A percentile compares a stretch with the other conserved stretches of the same genome.
Conservation (phyloP, 257 asterid genomes). For the Misopates orontium region DNA sequence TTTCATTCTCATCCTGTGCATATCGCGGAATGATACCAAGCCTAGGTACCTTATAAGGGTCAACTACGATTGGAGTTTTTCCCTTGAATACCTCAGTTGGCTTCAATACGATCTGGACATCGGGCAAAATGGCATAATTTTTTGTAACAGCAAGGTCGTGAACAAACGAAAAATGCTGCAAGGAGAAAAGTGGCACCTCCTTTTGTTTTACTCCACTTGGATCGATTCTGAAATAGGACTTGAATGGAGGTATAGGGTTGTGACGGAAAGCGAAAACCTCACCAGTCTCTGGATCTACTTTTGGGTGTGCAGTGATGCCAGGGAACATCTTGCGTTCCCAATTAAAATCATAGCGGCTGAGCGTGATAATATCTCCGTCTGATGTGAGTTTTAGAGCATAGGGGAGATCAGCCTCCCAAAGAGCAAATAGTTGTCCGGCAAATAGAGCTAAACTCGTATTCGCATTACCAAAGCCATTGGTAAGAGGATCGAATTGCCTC, state of each 20-base stretch:
- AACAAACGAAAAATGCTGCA: constrained; percentile 33
- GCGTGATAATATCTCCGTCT: constrained; percentile 53
- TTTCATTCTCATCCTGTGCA: constrained; percentile 49
- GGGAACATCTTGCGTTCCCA: constrained; percentile 15
- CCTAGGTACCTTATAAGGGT: constrained; percentile 45
- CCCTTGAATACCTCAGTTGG: constrained; percentile 43
- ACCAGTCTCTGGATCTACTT: constrained; percentile 44
- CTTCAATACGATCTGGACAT: constrained; percentile 47
- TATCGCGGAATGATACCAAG: constrained; percentile 54
- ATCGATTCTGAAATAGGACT: constrained; percentile 42
- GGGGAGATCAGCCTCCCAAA: constrained; percentile 67
- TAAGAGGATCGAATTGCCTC: constrained; percentile 39
- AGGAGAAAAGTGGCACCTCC: constrained; percentile 50
- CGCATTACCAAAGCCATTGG: constrained; percentile 56
- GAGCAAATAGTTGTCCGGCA: constrained; percentile 51
- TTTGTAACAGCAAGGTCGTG: constrained; percentile 64
- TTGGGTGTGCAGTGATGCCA: constrained; percentile 80
- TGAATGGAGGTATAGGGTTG: constrained; percentile 45
- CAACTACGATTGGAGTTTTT: constrained; percentile 39
- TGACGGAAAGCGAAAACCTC: constrained; percentile 64
- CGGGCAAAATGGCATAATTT: constrained; percentile 55
- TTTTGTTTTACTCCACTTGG: constrained; percentile 41
- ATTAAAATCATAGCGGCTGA: constrained; percentile 58
- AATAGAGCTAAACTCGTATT: constrained; percentile 60
- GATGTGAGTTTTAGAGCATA: constrained; percentile 39